Conservation (phyloP, 306 rosid genomes). For the Prosopis cineraria region DNA sequence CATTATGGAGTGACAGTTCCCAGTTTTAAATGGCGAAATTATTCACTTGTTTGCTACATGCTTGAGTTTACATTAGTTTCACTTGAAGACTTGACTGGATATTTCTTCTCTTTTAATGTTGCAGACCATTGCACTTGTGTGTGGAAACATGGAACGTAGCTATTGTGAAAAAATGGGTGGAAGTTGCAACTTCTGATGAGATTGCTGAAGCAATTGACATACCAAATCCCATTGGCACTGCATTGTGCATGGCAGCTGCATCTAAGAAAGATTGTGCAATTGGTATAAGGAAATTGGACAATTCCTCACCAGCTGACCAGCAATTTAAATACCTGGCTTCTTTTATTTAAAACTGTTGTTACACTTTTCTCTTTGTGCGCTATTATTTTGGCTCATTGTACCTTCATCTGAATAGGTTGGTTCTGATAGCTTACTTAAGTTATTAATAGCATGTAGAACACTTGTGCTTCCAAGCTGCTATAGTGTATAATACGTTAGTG, state of each 20-base stretch:
- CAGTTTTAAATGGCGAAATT: too few species aligned
- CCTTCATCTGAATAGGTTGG: not conserved
- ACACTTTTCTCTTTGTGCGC: not conserved
- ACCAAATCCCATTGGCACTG: slow-evolving; percentile 62
- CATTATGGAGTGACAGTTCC: too few species aligned
- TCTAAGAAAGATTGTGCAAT: slow-evolving; percentile 71
- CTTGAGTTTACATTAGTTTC: too few species aligned
- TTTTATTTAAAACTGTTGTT: not conserved
- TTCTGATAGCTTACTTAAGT: not conserved
- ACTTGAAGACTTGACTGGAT: too few species aligned
- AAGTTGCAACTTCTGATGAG: slow-evolving; percentile 64
- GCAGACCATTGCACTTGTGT: slow-evolving; percentile 81
- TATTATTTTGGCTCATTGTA: not conserved
- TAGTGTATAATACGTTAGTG: not conserved
- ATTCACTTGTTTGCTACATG: too few species aligned
- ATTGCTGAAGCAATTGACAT: slow-evolving; percentile 70
- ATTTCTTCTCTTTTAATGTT: slow-evolving; percentile 28
- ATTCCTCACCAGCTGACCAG: not conserved
- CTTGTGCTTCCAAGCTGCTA: not conserved
- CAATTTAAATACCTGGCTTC: slow-evolving; percentile 1
- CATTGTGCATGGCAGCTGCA: slow-evolving; percentile 82
- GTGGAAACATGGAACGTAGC: slow-evolving; percentile 76
- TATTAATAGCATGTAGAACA: not conserved
- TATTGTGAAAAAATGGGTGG: slow-evolving; percentile 74
- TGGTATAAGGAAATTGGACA: slow-evolving; percentile 45